These are phyloP conservation scores for Alternaria sp. DNA, from an alignment of 2,329 filamentous ascomycete genomes.

Conservation along the genomic window DNA sequence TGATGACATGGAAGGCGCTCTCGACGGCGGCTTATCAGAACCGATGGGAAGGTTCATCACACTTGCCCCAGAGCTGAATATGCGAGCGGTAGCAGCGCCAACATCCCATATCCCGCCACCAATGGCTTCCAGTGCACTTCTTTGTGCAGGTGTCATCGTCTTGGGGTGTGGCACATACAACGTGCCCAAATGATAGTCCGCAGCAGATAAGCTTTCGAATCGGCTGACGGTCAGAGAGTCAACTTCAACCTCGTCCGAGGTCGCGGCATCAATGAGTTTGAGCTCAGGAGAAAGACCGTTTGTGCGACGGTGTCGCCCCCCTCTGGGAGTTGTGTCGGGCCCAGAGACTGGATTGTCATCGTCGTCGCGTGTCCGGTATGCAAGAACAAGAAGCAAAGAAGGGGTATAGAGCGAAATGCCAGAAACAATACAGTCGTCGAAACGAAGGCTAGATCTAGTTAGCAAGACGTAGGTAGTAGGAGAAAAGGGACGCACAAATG, in stretches of 20 bases:
- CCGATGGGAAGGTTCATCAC: slow-evolving; percentile 59
- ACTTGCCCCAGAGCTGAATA: slow-evolving; percentile 88
- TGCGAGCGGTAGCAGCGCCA: slow-evolving; percentile 81
- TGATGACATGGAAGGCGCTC: slow-evolving; percentile 40
- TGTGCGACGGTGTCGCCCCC: slow-evolving; percentile 72
- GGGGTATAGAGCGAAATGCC: slow-evolving; percentile 96
- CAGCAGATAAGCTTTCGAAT: slow-evolving; percentile 82
- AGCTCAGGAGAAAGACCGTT: slow-evolving; percentile 88
- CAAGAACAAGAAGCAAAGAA: slow-evolving; percentile 86
- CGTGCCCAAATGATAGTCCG: slow-evolving; percentile 89
- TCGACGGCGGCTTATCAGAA: slow-evolving; percentile 42
- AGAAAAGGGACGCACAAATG: slow-evolving; percentile 72
- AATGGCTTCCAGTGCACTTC: slow-evolving; percentile 77
- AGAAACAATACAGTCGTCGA: slow-evolving; percentile 93
- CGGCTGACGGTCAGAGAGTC: slow-evolving; percentile 85
- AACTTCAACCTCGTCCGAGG: slow-evolving; percentile 82
- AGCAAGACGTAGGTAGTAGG: slow-evolving; percentile 31
- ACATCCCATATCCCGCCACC: slow-evolving; percentile 86
- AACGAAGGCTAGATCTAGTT: slow-evolving; percentile 70
- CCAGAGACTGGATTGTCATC: slow-evolving; percentile 65
- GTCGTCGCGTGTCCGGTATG: slow-evolving; percentile 79
- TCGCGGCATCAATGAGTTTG: slow-evolving; percentile 85
- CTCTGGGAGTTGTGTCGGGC: slow-evolving; percentile 64
- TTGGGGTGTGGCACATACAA: slow-evolving; percentile 76
- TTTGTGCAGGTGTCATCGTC: slow-evolving; percentile 66